A percentile compares a stretch with the other conserved stretches of the same genome.
These are phyloP conservation scores for Cadophora malorum DNA, from an alignment of 2,329 filamentous ascomycete genomes.

Conservation along the genomic window DNA sequence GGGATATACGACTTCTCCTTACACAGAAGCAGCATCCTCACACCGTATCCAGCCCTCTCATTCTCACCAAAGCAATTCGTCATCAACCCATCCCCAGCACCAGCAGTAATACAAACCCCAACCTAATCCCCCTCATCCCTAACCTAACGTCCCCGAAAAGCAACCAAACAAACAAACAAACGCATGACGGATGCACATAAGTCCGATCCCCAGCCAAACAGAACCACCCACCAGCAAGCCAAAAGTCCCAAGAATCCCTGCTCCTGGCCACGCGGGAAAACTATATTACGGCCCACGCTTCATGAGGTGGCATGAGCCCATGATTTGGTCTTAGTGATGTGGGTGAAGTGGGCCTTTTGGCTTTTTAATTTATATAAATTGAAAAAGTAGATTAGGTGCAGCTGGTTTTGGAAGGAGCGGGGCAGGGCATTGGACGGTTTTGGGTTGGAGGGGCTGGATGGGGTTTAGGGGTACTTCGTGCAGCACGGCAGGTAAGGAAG, in stretches of 20 bases:
- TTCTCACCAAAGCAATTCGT: conserved; percentile 11
- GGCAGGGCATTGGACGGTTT: conserved; percentile 13
- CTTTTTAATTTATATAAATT: conserved; percentile 13
- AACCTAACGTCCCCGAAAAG: background rate
- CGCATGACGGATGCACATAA: conserved; percentile 14
- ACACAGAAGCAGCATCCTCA: no score
- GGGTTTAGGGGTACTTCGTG: background rate
- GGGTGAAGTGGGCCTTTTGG: no score
- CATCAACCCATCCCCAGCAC: background rate
- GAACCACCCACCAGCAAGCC: background rate
- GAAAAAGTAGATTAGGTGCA: background rate
- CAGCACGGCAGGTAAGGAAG: no score
- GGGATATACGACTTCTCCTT: no score
- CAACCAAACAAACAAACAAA: background rate
- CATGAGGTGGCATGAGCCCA: no score
- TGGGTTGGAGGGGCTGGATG: conserved; percentile 7
- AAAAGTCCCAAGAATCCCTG: background rate
- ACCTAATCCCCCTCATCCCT: background rate
- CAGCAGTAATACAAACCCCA: conserved; percentile 2
- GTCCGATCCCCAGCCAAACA: conserved; percentile 5
- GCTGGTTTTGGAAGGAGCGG: conserved; percentile 5
- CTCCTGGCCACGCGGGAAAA: conserved; percentile 1
- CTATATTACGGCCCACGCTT: background rate
- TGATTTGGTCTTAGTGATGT: no score
- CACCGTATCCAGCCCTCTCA: background rate